Base-by-base conservation (phyloP, 371 early-diverging fungal genomes). In the Actinomortierella ambigua region DNA sequence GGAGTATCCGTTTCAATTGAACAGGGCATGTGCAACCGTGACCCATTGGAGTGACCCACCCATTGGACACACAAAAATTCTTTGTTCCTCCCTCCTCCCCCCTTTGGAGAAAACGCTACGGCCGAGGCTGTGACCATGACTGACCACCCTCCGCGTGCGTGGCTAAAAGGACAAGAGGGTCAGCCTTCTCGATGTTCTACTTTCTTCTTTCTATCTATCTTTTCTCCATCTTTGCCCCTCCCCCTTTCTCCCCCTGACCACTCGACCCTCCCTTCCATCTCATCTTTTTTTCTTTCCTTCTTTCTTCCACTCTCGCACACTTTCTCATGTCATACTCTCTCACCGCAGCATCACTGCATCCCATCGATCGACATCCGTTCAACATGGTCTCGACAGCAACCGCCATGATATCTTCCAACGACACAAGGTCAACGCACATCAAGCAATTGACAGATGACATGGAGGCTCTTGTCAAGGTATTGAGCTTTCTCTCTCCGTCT, bases 391-490 rank as follows among this genome's bases (percentile, higher is more conserved):
- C 73, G 9, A 60, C 73, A 5, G 59, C 67, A 13, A 53, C 67
- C 23, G 59, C 70, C 9, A 47, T 61, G 8, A 57, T 54, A 48
- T 5, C 61, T 22, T 53, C 44, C 52, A 43, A 17, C 41, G 44
- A 17, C 42, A 22, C n/a, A n/a, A n/a, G 44, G 23, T 53, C 34
- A 47, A 57, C 50, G 43, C 57, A 60, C 40, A 57, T 41, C 18
- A 59, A 63, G 29, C 63, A 63, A 17, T 60, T 73, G 22, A 66
- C 73, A 17, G 67, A 63, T 9, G 73, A 73, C 55, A 73, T 73
- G 73, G 23, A 47, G 26, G 26, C 28, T 8, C 39, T 66, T 22
- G 60, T 61, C 28, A 57, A 66, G 55, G 73, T 71, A 63, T 48
- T 20, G 44, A 44, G 44, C 41, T 15, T 41, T n/a, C 44, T 2